phyloP scores from a whole-genome alignment of 495 filamentous ascomycete species.

The Penicillium waksmanii region DNA sequence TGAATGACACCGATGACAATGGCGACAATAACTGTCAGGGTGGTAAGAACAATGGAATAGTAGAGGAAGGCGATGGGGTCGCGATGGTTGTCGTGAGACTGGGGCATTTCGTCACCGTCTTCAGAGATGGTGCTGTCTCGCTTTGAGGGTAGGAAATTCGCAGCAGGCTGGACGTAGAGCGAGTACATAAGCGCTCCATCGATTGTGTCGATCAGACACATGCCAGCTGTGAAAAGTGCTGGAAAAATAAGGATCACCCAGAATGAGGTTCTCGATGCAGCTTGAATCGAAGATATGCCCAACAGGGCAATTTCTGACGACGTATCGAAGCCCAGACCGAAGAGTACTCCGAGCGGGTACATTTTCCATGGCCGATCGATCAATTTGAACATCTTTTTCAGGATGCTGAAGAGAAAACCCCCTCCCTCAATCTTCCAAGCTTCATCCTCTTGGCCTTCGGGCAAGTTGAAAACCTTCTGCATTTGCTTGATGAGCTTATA shows the following conservation, averaged over 20 bases:
- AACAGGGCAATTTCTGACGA: constrained; percentile 91
- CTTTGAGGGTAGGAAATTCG: constrained; percentile 49
- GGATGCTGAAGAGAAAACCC: constrained; percentile 71
- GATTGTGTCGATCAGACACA: constrained; percentile 88
- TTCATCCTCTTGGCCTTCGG: constrained; percentile 57
- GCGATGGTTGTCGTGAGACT: constrained; percentile 45
- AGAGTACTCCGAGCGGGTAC: constrained; percentile 86
- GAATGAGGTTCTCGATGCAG: constrained; percentile 79
- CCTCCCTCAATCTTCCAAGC: constrained; percentile 73
- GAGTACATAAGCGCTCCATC: constrained; percentile 96
- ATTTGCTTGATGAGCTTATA: constrained; percentile 72
- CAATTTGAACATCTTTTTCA: constrained; percentile 77
- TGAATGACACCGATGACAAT: constrained; percentile 86
- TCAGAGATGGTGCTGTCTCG: constrained; percentile 21
- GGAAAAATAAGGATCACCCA: constrained; percentile 97
- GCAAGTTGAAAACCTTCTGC: constrained; percentile 56
- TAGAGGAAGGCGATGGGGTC: constrained; percentile 89
- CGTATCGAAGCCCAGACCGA: constrained; percentile 95
- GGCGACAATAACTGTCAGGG: constrained; percentile 85
- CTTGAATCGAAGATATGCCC: constrained; percentile 86
- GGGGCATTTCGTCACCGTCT: constrained; percentile 26
- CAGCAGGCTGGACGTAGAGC: constrained; percentile 72
- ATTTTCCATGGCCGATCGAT: constrained; percentile 97
- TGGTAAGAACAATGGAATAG: constrained; percentile 89
- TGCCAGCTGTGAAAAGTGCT: constrained; percentile 86